phyloP scores from a whole-genome alignment of 2,329 filamentous ascomycete genomes.

The Talaromyces sp. region DNA sequence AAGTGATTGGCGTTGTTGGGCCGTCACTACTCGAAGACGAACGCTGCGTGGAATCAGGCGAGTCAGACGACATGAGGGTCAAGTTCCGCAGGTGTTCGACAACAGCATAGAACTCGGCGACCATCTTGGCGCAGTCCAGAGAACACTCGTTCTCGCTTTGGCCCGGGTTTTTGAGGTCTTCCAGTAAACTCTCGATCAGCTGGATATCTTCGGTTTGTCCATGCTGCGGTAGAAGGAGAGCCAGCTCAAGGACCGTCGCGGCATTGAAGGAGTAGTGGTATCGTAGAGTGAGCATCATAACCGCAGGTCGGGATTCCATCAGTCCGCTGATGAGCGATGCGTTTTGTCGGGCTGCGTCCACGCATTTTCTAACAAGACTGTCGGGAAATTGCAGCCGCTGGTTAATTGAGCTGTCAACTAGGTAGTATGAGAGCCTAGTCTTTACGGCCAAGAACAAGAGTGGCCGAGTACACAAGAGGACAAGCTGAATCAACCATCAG shows the following conservation, averaged over 20 bases:
- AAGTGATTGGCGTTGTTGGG: background rate
- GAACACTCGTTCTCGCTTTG: slow-evolving; percentile 2
- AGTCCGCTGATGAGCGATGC: slow-evolving; percentile 41
- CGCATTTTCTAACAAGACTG: slow-evolving; percentile 24
- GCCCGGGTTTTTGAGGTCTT: slow-evolving; percentile 4
- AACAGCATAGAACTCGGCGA: slow-evolving; percentile 1
- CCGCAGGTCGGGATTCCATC: slow-evolving; percentile 41
- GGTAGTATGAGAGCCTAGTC: slow-evolving; percentile 41
- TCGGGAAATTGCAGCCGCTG: slow-evolving; percentile 25
- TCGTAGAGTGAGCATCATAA: slow-evolving; percentile 17
- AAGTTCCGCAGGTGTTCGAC: background rate
- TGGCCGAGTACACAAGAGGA: slow-evolving; percentile 47
- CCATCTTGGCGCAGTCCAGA: slow-evolving; percentile 3
- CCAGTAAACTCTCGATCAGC: slow-evolving; percentile 2
- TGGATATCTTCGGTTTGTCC: background rate
- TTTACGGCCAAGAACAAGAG: slow-evolving; percentile 46
- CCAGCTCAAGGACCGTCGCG: slow-evolving; percentile 43
- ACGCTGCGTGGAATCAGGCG: background rate
- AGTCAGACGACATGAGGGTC: background rate
- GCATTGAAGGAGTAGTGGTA: slow-evolving; percentile 48
- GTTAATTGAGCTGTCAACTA: slow-evolving; percentile 26
- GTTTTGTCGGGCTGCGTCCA: slow-evolving; percentile 43
- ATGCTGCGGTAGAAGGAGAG: slow-evolving; percentile 4
- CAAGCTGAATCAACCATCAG: slow-evolving; percentile 28
- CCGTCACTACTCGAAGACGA: background rate